phyloP scores from a whole-genome alignment of 2,329 filamentous ascomycete genomes.

The Xylaria sp. region DNA sequence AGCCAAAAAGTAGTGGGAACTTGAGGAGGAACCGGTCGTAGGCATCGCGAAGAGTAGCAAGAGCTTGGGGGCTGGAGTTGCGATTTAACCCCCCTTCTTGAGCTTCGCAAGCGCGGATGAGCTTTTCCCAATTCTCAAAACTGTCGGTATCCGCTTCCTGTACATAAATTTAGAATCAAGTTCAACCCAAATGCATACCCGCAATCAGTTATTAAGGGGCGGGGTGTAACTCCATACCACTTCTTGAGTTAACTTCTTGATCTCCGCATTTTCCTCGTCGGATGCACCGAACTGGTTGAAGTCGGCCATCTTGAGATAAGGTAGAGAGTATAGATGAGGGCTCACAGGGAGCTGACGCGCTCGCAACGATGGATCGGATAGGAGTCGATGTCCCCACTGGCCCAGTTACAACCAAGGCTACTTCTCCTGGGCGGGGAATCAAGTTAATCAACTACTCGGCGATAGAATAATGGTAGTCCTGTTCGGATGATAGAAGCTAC shows the following conservation, averaged over 20 bases:
- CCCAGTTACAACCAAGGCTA: constrained; percentile 1
- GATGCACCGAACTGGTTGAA: constrained; percentile 75
- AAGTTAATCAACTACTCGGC: not conserved
- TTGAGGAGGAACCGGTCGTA: constrained; percentile 95
- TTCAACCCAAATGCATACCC: constrained; percentile 7
- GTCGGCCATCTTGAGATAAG: constrained; percentile 69
- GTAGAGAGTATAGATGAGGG: not conserved
- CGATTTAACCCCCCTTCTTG: constrained; percentile 94
- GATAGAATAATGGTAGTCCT: not conserved
- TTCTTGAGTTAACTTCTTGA: constrained; percentile 80
- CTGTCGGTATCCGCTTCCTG: constrained; percentile 81
- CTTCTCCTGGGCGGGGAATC: not conserved
- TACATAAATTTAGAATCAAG: constrained; percentile 32
- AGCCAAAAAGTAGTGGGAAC: constrained; percentile 95
- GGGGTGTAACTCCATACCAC: constrained; percentile 68
- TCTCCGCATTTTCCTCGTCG: constrained; percentile 84
- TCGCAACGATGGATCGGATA: not conserved
- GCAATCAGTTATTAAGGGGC: not conserved
- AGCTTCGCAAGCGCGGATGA: constrained; percentile 82
- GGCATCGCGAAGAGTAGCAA: constrained; percentile 84
- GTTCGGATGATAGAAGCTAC: not conserved
- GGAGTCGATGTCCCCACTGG: constrained; percentile 3
- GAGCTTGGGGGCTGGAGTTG: constrained; percentile 94
- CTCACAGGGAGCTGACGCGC: constrained; percentile 1
- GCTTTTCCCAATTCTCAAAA: constrained; percentile 94